A percentile compares a stretch with the other conserved stretches of the same genome.
These are phyloP conservation scores for Hypoxylon rickii DNA, from an alignment of 495 filamentous ascomycete species.

Conservation along the genomic window DNA sequence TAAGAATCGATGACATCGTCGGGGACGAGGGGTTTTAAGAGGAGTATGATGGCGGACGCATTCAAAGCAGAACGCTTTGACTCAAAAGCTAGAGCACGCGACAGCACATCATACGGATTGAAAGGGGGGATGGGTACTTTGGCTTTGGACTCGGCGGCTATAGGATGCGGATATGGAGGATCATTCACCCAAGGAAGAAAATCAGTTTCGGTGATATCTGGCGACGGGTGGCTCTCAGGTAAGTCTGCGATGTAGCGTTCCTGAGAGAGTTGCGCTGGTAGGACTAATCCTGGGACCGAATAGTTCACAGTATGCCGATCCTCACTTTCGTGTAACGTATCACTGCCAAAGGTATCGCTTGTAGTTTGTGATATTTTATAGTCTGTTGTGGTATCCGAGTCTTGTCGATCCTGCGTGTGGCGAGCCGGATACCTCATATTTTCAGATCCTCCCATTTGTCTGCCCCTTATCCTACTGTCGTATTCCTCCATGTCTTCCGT, in stretches of 20 bases:
- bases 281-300: not conserved
- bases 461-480: slow-evolving; percentile 44
- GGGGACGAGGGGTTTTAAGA: slow-evolving; percentile 56
- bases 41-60: slow-evolving; percentile 55
- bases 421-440: slow-evolving; percentile 26
- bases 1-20: slow-evolving; percentile 51
- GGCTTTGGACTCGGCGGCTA: slow-evolving; percentile 21
- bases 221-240: slow-evolving; percentile 40
- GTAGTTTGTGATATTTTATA: slow-evolving; percentile 52
- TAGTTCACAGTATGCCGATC: slow-evolving; percentile 2
- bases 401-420: slow-evolving; percentile 35
- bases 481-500: slow-evolving; percentile 39
- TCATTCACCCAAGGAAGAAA: slow-evolving; percentile 55
- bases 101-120: slow-evolving; percentile 53
- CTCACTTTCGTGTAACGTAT: slow-evolving; percentile 9
- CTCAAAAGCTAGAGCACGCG: slow-evolving; percentile 54
- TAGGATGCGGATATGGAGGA: slow-evolving; percentile 49
- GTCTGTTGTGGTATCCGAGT: slow-evolving; percentile 49
- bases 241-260: slow-evolving; percentile 2
- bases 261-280: slow-evolving; percentile 5
- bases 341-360: slow-evolving; percentile 43
- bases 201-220: slow-evolving; percentile 54
- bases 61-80: slow-evolving; percentile 50
- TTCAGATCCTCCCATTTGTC: slow-evolving; percentile 37
- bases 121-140: slow-evolving; percentile 41